Percentiles rank a stretch among this genome's conserved stretches.
These are phyloP conservation scores for Aspergillus funiculosus DNA, from an alignment of 495 filamentous ascomycete species.

Conservation along the genomic window DNA sequence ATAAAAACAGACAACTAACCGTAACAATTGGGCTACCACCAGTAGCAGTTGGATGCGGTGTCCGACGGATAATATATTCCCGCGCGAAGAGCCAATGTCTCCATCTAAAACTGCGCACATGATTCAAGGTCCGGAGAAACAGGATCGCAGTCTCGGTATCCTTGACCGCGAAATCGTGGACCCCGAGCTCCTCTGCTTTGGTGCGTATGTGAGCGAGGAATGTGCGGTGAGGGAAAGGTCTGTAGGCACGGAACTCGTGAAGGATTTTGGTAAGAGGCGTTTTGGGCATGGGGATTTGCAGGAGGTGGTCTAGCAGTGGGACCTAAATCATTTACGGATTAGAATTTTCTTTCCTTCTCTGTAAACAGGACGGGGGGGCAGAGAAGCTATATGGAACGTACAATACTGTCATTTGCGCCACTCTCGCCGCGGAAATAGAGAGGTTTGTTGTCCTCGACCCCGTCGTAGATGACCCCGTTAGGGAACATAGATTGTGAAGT, in stretches of 20 bases:
- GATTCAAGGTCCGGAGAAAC: conserved; percentile 68
- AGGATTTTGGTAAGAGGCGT: conserved; percentile 82
- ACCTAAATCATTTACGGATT: conserved; percentile 48
- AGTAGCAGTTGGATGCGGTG: conserved; percentile 77
- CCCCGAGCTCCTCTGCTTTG: conserved; percentile 47
- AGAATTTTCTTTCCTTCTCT: conserved; percentile 4
- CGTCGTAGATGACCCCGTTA: conserved; percentile 80
- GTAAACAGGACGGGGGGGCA: neutral
- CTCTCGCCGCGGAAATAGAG: conserved; percentile 78
- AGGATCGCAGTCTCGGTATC: conserved; percentile 49
- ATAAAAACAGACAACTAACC: conserved; percentile 32
- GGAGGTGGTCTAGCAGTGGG: conserved; percentile 77
- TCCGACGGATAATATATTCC: conserved; percentile 86
- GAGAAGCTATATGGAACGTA: conserved; percentile 25
- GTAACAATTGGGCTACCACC: conserved; percentile 89
- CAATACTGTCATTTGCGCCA: conserved; percentile 83
- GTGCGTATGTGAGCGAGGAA: conserved; percentile 69
- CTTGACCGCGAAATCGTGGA: conserved; percentile 58
- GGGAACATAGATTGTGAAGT: conserved; percentile 88
- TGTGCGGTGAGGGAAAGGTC: conserved; percentile 75
- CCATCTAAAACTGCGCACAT: conserved; percentile 89
- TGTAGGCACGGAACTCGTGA: conserved; percentile 77
- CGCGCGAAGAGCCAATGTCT: conserved; percentile 91
- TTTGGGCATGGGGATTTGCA: conserved; percentile 71
- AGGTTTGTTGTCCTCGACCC: conserved; percentile 61